phyloP scores from a whole-genome alignment of 768 basidiomycete species.

The Amanita molliuscula region DNA sequence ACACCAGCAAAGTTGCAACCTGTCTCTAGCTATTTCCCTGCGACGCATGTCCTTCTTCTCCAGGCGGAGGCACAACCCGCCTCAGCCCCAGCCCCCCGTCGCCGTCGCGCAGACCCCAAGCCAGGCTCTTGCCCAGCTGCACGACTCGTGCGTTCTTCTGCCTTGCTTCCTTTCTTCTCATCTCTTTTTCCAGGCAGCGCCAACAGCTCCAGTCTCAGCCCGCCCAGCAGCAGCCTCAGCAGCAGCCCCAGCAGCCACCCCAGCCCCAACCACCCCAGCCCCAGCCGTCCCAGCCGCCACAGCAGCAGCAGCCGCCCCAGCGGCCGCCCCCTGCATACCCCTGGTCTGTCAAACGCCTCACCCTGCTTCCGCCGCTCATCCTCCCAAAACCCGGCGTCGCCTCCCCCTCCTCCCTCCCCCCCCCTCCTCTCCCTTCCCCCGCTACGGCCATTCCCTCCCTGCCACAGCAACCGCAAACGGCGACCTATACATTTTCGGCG shows the following conservation, averaged over 20 bases:
- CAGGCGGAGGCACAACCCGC: slow-evolving; percentile 64
- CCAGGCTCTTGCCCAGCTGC: slow-evolving; percentile 57
- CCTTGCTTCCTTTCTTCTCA: slow-evolving; percentile 6
- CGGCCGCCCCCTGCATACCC: slow-evolving; percentile 60
- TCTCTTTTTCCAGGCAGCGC: slow-evolving; percentile 16
- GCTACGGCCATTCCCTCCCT: slow-evolving; percentile 92
- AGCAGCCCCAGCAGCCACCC: slow-evolving; percentile 9
- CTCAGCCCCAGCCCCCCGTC: slow-evolving; percentile 35
- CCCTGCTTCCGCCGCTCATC: slow-evolving; percentile 55
- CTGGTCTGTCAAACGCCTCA: slow-evolving; percentile 72
- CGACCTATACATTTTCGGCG: slow-evolving; percentile 94
- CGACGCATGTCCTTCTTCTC: slow-evolving; percentile 93
- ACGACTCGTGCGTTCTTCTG: slow-evolving; percentile 14
- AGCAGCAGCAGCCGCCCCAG: slow-evolving; percentile 18
- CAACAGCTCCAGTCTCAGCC: slow-evolving; percentile 10
- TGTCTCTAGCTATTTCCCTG: slow-evolving; percentile 52
- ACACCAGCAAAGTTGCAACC: slow-evolving; percentile 6
- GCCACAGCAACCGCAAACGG: slow-evolving; percentile 67
- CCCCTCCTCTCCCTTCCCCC: slow-evolving; percentile 87
- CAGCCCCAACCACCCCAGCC: slow-evolving; percentile 9
- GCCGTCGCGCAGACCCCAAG: slow-evolving; percentile 54
- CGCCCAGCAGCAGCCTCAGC: slow-evolving; percentile 21
- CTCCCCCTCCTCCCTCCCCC: slow-evolving; percentile 64
- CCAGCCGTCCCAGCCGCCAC: slow-evolving; percentile 21
- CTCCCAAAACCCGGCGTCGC: slow-evolving; percentile 54